Evolutionary conservation across 208 protist genomes (phyloP), one percentile per base, ranked within the genome.

Genomic region (Trypanosoma mega): DNA sequence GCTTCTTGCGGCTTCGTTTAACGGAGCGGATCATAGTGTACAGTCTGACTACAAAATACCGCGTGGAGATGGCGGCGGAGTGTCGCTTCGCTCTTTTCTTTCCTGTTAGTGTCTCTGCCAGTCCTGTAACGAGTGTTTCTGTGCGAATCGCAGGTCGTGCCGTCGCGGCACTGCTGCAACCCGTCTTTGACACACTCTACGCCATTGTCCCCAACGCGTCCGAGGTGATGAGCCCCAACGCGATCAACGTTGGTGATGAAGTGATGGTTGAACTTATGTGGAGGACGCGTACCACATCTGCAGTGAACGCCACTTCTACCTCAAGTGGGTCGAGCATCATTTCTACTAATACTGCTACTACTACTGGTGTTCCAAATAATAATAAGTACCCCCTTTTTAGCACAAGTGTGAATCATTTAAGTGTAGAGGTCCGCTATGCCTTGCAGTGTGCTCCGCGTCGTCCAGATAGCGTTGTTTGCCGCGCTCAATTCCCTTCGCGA

Each of bases 71-170:
- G 1, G 18, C 2, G 7, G 47, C 55, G 14, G 55, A 62, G 44
- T 45, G 43, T 16, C 27, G 14, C 1, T 63, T 83, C 45, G 68
- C 57, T 31, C 77, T 87, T 26, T 68, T 86, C 47, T 92, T 92
- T 31, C 85, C 85, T 18, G 66, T 92, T 44, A 92, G 80, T 51
- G 80, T 77, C 51, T 87, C 80, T 45, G 68, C 66, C 1, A 56
- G 62, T 7, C 41, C 68, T 9, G 57, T 80, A 30, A 68, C 76
- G 39, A 75, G 57, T 27, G 34, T 92, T 31, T 50, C 59, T 2
- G 73, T 77, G 0, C 64, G 46, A 24, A 53, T 83, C 2, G 80
- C 77, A 20, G 56, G 65, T 1, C 53, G 71, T 2, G 61, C 71
- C 0, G 34, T 92, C 2, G 78, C 78, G 6, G 73, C 82, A 33